Evolutionary conservation across 1,139 yeast species (phyloP), one percentile per base, ranked within the genome.

Genomic region (Kurtzmaniella quercitrusa): DNA sequence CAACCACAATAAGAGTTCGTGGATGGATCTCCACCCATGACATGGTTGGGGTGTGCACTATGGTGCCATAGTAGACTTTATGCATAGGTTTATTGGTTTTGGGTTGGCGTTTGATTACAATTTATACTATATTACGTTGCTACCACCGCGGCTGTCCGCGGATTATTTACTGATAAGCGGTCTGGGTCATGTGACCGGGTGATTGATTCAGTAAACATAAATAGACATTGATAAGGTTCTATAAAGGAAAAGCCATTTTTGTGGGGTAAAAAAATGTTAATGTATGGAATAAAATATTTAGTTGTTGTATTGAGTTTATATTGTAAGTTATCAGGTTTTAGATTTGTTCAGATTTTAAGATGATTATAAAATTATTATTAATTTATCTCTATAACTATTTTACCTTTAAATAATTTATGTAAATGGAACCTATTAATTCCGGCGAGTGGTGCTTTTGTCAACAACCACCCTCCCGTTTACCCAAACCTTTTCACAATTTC

Each of bases 401-500:
- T n/a, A n/a, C n/a, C n/a, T n/a, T n/a, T n/a, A n/a, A n/a, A n/a
- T n/a, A n/a, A n/a, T n/a, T n/a, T n/a, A n/a, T n/a, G n/a, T n/a
- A n/a, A n/a, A n/a, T n/a, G n/a, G n/a, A n/a, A n/a, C n/a, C n/a
- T n/a, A n/a, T n/a, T n/a, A n/a, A n/a, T n/a, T n/a, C n/a, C n/a
- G n/a, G n/a, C n/a, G n/a, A n/a, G n/a, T n/a, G n/a, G n/a, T n/a
- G n/a, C n/a, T n/a, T 26, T 78, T 79, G 47, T 72, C 66, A 8
- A 77, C 65, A n/a, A 83, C 84, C 38, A 65, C 53, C 48, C 76
- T 66, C 3, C 98, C 98, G 54, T 81, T 80, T 33, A 91, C 91
- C 88, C 88, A 93, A 12, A 93, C 97, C 43, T 70, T 71, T 12
- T 66, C 57, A 37, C 94, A 82, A 59, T 93, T 93, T 56, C 98